phyloP scores from a whole-genome alignment of 2,329 filamentous ascomycete species.

The Neobulgaria alba region DNA sequence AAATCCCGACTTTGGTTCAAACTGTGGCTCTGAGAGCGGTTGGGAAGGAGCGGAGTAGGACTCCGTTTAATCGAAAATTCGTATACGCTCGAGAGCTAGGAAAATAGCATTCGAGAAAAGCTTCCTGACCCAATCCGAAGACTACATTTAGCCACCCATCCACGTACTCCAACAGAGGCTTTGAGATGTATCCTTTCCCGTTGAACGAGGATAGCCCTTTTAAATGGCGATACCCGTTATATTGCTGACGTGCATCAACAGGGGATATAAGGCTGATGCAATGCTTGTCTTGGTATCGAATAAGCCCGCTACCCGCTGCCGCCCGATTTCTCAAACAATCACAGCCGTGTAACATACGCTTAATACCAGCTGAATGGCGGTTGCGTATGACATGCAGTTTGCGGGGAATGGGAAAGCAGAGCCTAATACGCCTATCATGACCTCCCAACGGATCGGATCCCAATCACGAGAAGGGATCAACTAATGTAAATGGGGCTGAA shows the following conservation, averaged over 20 bases:
- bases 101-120: background rate
- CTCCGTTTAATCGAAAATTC: background rate
- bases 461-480: no score
- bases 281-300: no score
- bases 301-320: no score
- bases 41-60: background rate
- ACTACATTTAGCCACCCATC: background rate
- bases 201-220: background rate
- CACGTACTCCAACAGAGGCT: background rate
- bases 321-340: no score
- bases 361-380: no score
- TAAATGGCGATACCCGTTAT: background rate
- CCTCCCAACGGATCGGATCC: no score
- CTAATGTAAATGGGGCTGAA: no score
- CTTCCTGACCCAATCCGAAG: background rate
- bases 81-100: no score
- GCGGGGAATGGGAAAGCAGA: constrained; percentile 5
- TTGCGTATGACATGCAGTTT: no score
- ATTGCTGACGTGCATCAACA: no score
- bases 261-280: background rate
- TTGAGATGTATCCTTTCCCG: background rate
- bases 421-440: constrained; percentile 3
- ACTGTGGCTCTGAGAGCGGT: background rate
- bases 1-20: background rate
- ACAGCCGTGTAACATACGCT: no score